Evolutionary conservation across 2,329 filamentous ascomycete species (phyloP), one percentile per base, ranked within the genome.

Genomic region (Monosporascus sp.): DNA sequence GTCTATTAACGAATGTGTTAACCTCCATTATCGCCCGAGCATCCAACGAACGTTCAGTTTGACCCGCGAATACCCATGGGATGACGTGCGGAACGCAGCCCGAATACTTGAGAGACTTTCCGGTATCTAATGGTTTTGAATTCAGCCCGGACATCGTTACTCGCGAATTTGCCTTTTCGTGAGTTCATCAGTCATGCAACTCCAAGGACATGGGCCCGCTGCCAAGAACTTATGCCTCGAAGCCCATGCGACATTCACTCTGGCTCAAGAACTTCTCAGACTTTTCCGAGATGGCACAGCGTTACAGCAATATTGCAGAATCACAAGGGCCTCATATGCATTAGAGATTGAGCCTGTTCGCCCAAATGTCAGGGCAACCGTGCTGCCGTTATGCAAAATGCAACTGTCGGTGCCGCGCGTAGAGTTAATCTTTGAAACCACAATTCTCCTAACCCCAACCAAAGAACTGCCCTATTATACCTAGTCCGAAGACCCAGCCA

Each of bases 211-310:
- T 56, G 55, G 49, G 48, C 24, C 24, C 41, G 31, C 28, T 46
- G 55, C 58, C 56, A 62, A 58, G 54, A 58, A 56, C 54, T 53
- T 52, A 52, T 56, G 48, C 58, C 51, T 56, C 55, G 49, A 46
- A 41, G 52, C 45, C 37, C 49, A 51, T 48, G 41, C 41, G 28
- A 51, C 46, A 52, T 51, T 55, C 38, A 50, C 24, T 49, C 20
- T 49, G 50, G 50, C 54, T 37, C 47, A 48, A 59, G 53, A 52
- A 49, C 55, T 64, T 65, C 62, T 60, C 53, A 59, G 61, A 61
- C 49, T 54, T 56, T 64, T 59, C 55, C 52, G 28, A 46, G 56
- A 55, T 50, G 40, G 51, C 52, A 24, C 50, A 43, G 52, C 47
- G 43, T 51, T 18, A 15, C 46, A 24, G n/a, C 31, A 31, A 22